Conservation (phyloP, 2,329 filamentous ascomycete species). For the Penicillium sp. region DNA sequence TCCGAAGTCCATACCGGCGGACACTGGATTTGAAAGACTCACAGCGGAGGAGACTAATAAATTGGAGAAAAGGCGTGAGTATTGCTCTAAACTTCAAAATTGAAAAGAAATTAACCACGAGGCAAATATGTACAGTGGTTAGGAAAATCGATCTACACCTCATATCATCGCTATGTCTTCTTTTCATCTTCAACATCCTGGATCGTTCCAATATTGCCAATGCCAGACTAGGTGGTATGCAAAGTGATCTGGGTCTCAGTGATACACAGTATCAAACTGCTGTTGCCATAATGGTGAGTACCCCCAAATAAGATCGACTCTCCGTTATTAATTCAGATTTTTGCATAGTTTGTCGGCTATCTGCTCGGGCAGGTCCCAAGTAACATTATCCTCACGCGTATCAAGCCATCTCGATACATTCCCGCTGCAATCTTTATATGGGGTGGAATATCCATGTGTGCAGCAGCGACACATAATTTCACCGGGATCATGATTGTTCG, state of each 20-base stretch:
- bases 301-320: no score
- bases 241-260: constrained; percentile 58
- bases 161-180: constrained; percentile 13
- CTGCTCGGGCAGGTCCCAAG: constrained; percentile 50
- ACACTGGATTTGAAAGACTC: constrained; percentile 1
- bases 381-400: constrained; percentile 32
- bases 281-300: constrained; percentile 61
- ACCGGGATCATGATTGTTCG: constrained; percentile 24
- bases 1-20: not conserved
- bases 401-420: constrained; percentile 38
- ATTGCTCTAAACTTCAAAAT: not conserved
- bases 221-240: constrained; percentile 64
- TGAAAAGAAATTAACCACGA: not conserved
- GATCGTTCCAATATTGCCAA: constrained; percentile 69
- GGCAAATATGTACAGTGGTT: constrained; percentile 4
- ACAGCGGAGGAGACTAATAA: not conserved
- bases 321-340: no score
- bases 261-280: constrained; percentile 65
- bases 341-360: constrained; percentile 40
- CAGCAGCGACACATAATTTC: constrained; percentile 37
- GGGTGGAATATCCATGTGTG: constrained; percentile 28
- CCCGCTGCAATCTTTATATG: constrained; percentile 30
- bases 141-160: constrained; percentile 18
- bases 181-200: constrained; percentile 41
- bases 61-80: constrained; percentile 3